Conservation (phyloP, 169 alveolate genomes). For the Plasmodium vivax region DNA sequence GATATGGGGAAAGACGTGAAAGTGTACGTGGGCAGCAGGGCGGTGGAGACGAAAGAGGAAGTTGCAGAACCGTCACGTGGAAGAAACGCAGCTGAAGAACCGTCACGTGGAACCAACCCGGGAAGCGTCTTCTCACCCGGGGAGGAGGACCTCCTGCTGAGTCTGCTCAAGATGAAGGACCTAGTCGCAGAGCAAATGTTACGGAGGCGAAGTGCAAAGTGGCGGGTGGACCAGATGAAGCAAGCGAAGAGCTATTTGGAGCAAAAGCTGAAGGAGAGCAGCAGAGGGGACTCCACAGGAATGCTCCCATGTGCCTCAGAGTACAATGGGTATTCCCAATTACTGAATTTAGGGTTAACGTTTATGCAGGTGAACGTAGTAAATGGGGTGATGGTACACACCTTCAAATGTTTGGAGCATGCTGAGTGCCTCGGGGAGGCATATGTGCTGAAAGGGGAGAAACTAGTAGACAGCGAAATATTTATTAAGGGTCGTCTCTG, state of each 20-base stretch:
- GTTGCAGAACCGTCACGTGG: too few species aligned
- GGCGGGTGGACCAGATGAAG: background rate
- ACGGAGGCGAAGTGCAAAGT: background rate
- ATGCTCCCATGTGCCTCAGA: constrained; percentile 1
- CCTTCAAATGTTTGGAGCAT: background rate
- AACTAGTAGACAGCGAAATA: background rate
- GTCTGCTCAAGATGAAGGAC: background rate
- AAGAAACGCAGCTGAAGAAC: too few species aligned
- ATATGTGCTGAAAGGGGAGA: background rate
- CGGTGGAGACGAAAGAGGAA: background rate
- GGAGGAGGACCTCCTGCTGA: background rate
- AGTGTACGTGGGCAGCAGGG: background rate
- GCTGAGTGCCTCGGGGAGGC: background rate
- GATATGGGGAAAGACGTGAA: background rate
- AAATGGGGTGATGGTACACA: background rate
- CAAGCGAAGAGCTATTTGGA: background rate
- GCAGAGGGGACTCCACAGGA: background rate
- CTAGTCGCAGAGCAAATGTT: background rate
- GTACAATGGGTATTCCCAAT: background rate
- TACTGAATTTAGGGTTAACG: background rate
- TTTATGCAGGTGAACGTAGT: background rate
- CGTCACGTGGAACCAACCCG: too few species aligned
- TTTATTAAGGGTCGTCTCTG: constrained; percentile 6
- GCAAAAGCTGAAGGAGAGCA: background rate
- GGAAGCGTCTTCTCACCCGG: too few species aligned